Base-by-base conservation (phyloP, 2,329 filamentous ascomycete genomes). In the Hypoxylon sp. region DNA sequence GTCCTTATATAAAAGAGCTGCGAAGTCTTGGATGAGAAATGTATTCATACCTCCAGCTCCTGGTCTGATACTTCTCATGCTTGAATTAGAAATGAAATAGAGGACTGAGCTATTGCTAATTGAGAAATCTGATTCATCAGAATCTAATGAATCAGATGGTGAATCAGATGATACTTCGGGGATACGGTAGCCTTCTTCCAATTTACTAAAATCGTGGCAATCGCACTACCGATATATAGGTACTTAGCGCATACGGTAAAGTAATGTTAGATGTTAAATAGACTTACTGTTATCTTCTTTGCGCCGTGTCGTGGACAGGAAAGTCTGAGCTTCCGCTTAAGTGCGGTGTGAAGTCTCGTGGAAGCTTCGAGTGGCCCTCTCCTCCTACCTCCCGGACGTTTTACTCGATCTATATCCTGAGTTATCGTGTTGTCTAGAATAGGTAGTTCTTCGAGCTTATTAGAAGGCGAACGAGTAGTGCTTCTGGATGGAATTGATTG, bases 281-380 rank as follows among this genome's bases (percentile, higher is more conserved):
- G 17, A 31, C 73, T 68, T 75, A 79, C 77, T 3, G 68, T 71
- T 53, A 59, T 74, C 54, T 73, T 78, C 52, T 75, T 76, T 4
- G 44, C 48, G 29, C 73, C 72, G 51, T 77, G 76, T 11, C 42
- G 63, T 0, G 59, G 44, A 54, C 77, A 79, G 19, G 74, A 67
- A 17, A 77, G 71, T 54, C 73, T 75, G 3, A 78, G 71, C 48
- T 73, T 76, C 29, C 76, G 73, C 66, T 78, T 78, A 46, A 78
- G 66, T 17, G 75, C 75, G 4, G 75, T 76, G 39, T 74, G 69
- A 8, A 68, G 70, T 57, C 74, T 73, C 10, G 72, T 75, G 47
- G 73, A 60, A 10, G 65, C 31, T 24, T 72, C 60, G 9, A 79
- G 63, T 2, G 76, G 76, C 8, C 77, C 72, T 51, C 33, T 71